phyloP scores from a whole-genome alignment of 345 rosid genomes.

The Arabidopsis arenosa region DNA sequence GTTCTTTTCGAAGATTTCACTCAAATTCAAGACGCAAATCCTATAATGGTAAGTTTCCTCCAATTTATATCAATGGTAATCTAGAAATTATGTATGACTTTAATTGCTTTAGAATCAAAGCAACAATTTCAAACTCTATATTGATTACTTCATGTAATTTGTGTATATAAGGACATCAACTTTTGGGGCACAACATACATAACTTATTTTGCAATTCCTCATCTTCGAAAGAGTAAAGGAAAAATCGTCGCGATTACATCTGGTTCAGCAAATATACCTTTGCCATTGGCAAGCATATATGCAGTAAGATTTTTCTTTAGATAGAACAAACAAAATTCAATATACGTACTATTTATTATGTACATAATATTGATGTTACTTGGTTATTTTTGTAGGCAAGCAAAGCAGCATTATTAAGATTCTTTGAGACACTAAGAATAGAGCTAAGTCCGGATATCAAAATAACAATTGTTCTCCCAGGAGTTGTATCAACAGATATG shows the following conservation, averaged over 20 bases:
- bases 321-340: neutral
- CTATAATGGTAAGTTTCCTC: constrained; percentile 5
- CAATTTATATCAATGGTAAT: neutral
- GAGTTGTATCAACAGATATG: constrained; percentile 45
- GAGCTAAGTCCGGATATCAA: constrained; percentile 56
- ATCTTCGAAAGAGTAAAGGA: constrained; percentile 53
- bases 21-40: constrained; percentile 14
- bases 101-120: neutral
- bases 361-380: neutral
- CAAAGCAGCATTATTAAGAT: constrained; percentile 56
- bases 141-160: neutral
- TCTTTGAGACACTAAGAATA: constrained; percentile 54
- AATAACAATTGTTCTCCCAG: constrained; percentile 57
- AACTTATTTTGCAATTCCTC: constrained; percentile 56
- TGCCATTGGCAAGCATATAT: constrained; percentile 46
- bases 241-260: constrained; percentile 52
- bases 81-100: neutral
- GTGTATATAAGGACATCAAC: constrained; percentile 47
- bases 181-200: constrained; percentile 59
- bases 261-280: constrained; percentile 35
- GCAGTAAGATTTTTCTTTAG: constrained; percentile 33
- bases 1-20: constrained; percentile 30
- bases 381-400: constrained; percentile 48
- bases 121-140: neutral
- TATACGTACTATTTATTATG: neutral